Evolutionary conservation across 1,139 yeast species (phyloP).

Genomic region (Taphrina populina): DNA sequence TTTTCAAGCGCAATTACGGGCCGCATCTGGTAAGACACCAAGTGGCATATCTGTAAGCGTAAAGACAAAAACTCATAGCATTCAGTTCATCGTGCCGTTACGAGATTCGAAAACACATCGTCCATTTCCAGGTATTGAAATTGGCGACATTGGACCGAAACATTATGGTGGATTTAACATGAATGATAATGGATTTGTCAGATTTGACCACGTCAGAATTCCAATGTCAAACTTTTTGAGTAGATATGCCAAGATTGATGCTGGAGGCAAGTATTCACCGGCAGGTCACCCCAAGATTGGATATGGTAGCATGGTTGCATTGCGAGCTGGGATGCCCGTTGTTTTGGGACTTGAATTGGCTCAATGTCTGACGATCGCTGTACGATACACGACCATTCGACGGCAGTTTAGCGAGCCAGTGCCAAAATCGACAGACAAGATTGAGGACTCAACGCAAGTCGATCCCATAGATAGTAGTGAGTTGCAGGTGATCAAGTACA

Average conservation of each 20-base stretch:
- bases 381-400: slow-evolving; percentile 85
- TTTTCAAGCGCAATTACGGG: slow-evolving; percentile 68
- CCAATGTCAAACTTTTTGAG: slow-evolving; percentile 82
- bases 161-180: slow-evolving; percentile 46
- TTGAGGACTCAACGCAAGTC: slow-evolving; percentile 23
- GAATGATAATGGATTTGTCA: slow-evolving; percentile 94
- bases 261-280: slow-evolving; percentile 62
- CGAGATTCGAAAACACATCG: slow-evolving; percentile 67
- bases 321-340: slow-evolving; percentile 83
- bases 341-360: slow-evolving; percentile 82
- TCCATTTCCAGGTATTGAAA: slow-evolving; percentile 67
- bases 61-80: neutral
- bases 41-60: neutral
- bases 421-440: slow-evolving; percentile 15
- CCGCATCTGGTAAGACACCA: slow-evolving; percentile 52
- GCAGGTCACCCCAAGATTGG: slow-evolving; percentile 84
- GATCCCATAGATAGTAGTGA: slow-evolving; percentile 18
- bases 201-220: slow-evolving; percentile 68
- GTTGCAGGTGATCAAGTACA: slow-evolving; percentile 25
- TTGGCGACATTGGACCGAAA: slow-evolving; percentile 91
- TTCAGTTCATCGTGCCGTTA: slow-evolving; percentile 75
- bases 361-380: slow-evolving; percentile 76
- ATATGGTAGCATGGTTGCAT: slow-evolving; percentile 81
- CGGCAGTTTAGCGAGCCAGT: slow-evolving; percentile 63
- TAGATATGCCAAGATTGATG: slow-evolving; percentile 70